Conservation (phyloP, 768 basidiomycete genomes). For the Aureoboletus auriporus region DNA sequence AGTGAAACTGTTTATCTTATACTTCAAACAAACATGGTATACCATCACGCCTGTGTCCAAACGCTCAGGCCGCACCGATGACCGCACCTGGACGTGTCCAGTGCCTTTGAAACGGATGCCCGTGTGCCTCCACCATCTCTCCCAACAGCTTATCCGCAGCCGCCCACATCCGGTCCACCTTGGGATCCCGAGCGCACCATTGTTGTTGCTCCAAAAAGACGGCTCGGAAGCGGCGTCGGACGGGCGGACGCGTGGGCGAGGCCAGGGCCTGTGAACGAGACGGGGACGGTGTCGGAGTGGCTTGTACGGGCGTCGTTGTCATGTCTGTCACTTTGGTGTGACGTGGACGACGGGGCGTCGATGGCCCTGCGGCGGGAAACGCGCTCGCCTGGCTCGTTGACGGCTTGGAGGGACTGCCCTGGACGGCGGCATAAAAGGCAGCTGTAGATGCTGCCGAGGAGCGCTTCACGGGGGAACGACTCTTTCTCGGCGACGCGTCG, state of each 20-base stretch:
- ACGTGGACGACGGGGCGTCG: constrained; percentile 21
- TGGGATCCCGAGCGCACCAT: constrained; percentile 43
- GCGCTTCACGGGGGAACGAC: constrained; percentile 9
- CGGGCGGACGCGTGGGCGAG: constrained; percentile 6
- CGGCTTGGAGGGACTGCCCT: constrained; percentile 5
- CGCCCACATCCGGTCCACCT: constrained; percentile 26
- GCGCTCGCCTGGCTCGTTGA: not conserved
- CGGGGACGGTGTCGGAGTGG: constrained; percentile 24
- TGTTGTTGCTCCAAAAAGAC: constrained; percentile 48
- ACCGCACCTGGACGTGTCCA: not conserved
- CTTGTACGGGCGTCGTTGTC: constrained; percentile 6
- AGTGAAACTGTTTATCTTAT: too few species aligned
- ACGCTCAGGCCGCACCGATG: not conserved
- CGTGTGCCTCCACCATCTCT: constrained; percentile 12
- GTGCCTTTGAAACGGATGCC: constrained; percentile 11
- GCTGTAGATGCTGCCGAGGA: not conserved
- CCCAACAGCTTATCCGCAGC: constrained; percentile 10
- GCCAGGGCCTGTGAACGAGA: constrained; percentile 12
- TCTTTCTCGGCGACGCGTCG: constrained; percentile 16
- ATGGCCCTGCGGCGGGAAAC: constrained; percentile 14
- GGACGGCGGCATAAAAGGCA: constrained; percentile 20
- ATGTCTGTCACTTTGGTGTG: constrained; percentile 4
- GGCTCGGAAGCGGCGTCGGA: constrained; percentile 43
- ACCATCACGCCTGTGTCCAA: too few species aligned
- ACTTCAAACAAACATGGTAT: too few species aligned